Evolutionary conservation across 176 grass and related monocot species (phyloP), one percentile per base, ranked within the genome.

Genomic region (Raddia guianensis): DNA sequence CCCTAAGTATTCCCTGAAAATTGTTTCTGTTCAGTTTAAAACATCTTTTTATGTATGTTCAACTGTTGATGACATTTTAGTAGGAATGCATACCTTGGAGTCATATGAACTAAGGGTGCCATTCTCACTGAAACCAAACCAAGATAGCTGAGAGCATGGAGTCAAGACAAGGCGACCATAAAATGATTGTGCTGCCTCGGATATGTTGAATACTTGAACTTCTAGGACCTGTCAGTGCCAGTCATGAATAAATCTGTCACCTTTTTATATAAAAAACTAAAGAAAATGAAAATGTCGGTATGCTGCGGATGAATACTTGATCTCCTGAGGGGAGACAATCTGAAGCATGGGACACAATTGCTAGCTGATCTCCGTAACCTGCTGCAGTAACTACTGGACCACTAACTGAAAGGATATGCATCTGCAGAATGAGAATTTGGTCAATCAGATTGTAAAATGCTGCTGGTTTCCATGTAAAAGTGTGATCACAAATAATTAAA

Each of bases 121-220:
- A 80, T 91, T 88, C 80, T 98, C 95, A 79, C 88, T 98, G 75
- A 98, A 98, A 51, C 95, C 95, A 86, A 98, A 87, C 95, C 95
- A 98, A 66, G 90, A 89, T 87, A 98, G 70, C 62, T 79, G 78
- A 62, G 95, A 98, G 12, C 55, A 71, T 37, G 92, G 90, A 66
- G 86, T 95, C 74, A 98, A 84, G 49, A 89, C 78, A 76, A 98
- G 86, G 48, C 50, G 88, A 34, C 75, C 71, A 0, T 73, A 80
- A 54, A 93, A 60, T 69, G 86, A 74, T 77, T 95, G 77, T 63
- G 70, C 79, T 73, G 78, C 52, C 20, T 88, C 52, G 2, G 81
- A 83, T 78, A 98, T 84, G 34, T 93, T 86, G 52, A 98, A 77
- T 20, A 98, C 90, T 81, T 87, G 91, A 63, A 98, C 87, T n/a